A percentile compares a stretch with the other conserved stretches of the same genome.
phyloP scores from a whole-genome alignment of 2,329 filamentous ascomycete species.

The Phoma herbarum region DNA sequence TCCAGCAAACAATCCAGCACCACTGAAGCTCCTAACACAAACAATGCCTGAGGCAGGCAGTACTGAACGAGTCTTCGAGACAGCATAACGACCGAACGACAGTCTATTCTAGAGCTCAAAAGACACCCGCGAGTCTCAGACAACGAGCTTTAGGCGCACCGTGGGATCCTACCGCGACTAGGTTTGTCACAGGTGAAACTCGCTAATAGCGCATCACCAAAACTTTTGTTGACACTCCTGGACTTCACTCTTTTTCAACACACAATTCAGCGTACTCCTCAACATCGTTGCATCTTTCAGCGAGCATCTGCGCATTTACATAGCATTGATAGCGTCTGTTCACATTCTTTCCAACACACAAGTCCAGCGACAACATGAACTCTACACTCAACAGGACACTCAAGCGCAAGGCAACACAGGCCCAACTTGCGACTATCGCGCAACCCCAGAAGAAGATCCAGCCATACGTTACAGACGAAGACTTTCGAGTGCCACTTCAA shows the following conservation, averaged over 20 bases:
- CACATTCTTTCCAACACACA: not conserved
- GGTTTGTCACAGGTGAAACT: conserved; percentile 19
- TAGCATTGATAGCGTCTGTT: not conserved
- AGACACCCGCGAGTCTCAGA: conserved; percentile 15
- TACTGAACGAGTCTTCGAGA: not conserved
- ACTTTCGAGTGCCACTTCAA: conserved; percentile 13
- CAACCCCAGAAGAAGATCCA: conserved; percentile 16
- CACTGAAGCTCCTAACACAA: not conserved
- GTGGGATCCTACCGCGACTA: conserved; percentile 18
- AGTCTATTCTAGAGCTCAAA: conserved; percentile 2
- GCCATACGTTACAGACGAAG: conserved; percentile 21
- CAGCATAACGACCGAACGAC: not conserved
- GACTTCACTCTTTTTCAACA: conserved; percentile 1
- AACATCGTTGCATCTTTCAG: not conserved
- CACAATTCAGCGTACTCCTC: not conserved
- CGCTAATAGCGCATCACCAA: conserved; percentile 20
- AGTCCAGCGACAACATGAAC: conserved; percentile 8
- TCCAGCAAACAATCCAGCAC: conserved; percentile 9
- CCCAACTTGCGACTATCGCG: conserved; percentile 8
- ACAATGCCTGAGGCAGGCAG: conserved; percentile 6
- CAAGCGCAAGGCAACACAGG: conserved; percentile 20
- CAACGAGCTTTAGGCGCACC: conserved; percentile 13
- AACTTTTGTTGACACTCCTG: conserved; percentile 14
- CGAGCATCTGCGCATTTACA: not conserved
- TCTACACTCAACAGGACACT: conserved; percentile 15